Percentiles rank a stretch among this genome's conserved stretches.
Evolutionary conservation across 495 filamentous ascomycete species (phyloP).

Genomic region (Parathielavia hyrcaniae): DNA sequence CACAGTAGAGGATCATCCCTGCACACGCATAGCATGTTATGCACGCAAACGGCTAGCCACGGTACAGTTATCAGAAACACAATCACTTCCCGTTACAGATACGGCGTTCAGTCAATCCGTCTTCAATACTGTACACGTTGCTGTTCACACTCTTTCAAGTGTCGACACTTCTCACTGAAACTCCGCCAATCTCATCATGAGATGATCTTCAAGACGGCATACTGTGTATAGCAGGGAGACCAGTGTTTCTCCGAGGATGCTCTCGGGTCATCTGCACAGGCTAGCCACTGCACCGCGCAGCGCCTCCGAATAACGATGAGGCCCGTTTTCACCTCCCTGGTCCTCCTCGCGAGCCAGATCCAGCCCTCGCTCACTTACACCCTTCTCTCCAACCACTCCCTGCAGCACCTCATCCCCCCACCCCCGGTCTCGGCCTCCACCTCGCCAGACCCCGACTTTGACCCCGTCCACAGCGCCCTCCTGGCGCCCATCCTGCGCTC

Average conservation of each 20-base stretch:
- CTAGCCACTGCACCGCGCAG: background rate
- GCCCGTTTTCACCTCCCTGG: background rate
- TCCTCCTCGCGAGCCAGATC: background rate
- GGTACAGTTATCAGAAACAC: too few species aligned
- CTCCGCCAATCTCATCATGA: too few species aligned
- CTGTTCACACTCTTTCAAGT: too few species aligned
- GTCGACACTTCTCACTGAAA: too few species aligned
- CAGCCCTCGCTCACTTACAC: slow-evolving; percentile 10
- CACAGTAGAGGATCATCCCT: too few species aligned
- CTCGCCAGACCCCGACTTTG: slow-evolving; percentile 58
- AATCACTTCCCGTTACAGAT: too few species aligned
- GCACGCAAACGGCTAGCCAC: too few species aligned
- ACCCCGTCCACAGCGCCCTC: slow-evolving; percentile 66
- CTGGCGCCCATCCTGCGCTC: slow-evolving; percentile 87
- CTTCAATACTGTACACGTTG: too few species aligned
- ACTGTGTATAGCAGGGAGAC: background rate
- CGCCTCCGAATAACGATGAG: background rate
- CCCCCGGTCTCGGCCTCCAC: background rate
- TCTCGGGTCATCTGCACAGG: background rate
- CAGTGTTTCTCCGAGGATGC: background rate
- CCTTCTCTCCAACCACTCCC: slow-evolving; percentile 11
- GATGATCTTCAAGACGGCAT: too few species aligned
- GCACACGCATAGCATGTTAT: too few species aligned
- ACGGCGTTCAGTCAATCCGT: too few species aligned
- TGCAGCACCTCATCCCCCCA: background rate